phyloP scores from a whole-genome alignment of 352 stramenopile genomes.

The Pythium oligandrum region DNA sequence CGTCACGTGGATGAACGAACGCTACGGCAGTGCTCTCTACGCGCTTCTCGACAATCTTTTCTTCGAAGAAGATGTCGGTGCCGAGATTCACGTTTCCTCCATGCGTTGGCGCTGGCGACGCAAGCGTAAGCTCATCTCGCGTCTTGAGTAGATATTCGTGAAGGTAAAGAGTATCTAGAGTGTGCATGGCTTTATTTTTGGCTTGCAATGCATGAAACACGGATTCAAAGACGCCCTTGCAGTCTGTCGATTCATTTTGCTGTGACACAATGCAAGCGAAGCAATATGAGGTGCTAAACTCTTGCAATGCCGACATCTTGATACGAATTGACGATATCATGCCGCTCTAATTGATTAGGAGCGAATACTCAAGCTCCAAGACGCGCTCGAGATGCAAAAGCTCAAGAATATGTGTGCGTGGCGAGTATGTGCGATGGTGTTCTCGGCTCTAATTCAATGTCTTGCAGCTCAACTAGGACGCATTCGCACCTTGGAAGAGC shows the following conservation, averaged over 20 bases:
- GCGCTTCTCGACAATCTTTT: conserved; percentile 82
- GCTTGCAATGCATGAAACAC: neutral
- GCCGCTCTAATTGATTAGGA: conserved; percentile 25
- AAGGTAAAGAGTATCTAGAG: neutral
- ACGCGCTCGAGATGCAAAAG: conserved; percentile 74
- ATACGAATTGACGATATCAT: neutral
- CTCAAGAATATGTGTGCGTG: conserved; percentile 69
- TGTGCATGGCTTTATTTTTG: neutral
- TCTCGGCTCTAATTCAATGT: too few species aligned
- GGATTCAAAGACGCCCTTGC: too few species aligned
- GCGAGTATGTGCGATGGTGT: too few species aligned
- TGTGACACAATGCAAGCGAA: conserved; percentile 48
- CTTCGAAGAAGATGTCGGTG: conserved; percentile 78
- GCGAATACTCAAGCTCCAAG: conserved; percentile 72
- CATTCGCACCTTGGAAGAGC: conserved; percentile 60
- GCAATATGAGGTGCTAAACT: conserved; percentile 42
- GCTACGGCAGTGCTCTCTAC: conserved; percentile 81
- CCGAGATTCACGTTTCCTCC: conserved; percentile 71
- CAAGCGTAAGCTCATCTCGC: conserved; percentile 81
- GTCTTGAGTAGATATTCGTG: conserved; percentile 43
- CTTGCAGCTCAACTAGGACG: conserved; percentile 49
- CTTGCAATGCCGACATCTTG: neutral
- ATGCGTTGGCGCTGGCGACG: conserved; percentile 88
- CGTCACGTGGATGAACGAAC: conserved; percentile 80
- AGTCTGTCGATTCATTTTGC: neutral